A percentile compares a stretch with the other conserved stretches of the same genome.
These are phyloP conservation scores for Saxispiralis lemnorum DNA, from an alignment of 495 filamentous ascomycete genomes.

Conservation along the genomic window DNA sequence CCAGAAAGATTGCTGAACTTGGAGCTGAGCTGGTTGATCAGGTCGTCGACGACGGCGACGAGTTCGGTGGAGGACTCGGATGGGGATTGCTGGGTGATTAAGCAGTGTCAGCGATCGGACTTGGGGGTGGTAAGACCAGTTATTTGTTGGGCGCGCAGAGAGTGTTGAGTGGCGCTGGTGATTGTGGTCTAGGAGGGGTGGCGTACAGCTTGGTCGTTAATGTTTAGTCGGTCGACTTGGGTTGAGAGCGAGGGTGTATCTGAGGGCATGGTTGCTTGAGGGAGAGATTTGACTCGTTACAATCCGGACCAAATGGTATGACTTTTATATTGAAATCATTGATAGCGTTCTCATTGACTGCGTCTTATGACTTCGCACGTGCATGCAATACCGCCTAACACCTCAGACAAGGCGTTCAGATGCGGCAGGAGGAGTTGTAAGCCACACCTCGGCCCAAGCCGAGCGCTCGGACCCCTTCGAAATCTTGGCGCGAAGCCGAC, in stretches of 20 bases:
- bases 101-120: neutral
- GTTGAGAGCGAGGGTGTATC: conserved; percentile 8
- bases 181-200: neutral
- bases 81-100: neutral
- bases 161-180: neutral
- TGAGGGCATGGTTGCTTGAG: conserved; percentile 6
- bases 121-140: neutral
- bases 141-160: neutral
- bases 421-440: too few relatives aligned
- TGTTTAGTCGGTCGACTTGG: conserved; percentile 12
- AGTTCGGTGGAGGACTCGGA: conserved; percentile 36
- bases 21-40: conserved; percentile 62
- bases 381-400: too few relatives aligned
- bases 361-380: too few relatives aligned
- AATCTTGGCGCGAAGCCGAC: too few relatives aligned
- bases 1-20: conserved; percentile 69
- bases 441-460: too few relatives aligned
- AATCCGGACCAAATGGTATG: too few relatives aligned
- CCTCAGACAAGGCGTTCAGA: too few relatives aligned
- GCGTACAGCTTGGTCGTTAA: conserved; percentile 5
- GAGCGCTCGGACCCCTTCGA: too few relatives aligned
- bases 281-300: neutral
- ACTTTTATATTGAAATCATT: too few relatives aligned
- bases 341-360: too few relatives aligned
- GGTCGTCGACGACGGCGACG: conserved; percentile 61